These are phyloP conservation scores for Cryptosporidium meleagridis DNA, from an alignment of 169 alveolate genomes.

Conservation along the genomic window DNA sequence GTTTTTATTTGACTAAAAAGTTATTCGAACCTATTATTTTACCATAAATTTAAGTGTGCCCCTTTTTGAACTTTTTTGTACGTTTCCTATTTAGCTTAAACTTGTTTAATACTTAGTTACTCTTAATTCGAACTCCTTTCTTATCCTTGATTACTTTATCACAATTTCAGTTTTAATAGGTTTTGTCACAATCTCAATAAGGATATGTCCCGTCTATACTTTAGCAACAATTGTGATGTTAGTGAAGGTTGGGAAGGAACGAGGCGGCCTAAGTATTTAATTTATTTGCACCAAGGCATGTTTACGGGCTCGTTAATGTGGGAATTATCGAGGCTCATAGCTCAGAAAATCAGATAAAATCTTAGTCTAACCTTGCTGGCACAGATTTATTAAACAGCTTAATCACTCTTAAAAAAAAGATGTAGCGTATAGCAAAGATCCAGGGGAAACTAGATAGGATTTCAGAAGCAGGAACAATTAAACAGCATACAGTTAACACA, in stretches of 20 bases:
- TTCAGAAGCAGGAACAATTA: no score
- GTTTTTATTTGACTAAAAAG: background rate
- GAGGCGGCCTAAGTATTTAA: background rate
- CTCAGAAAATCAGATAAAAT: no score
- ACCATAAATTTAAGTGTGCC: background rate
- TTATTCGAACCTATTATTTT: background rate
- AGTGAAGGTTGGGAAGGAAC: background rate
- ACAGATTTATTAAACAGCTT: no score
- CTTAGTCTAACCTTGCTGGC: background rate
- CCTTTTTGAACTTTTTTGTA: background rate
- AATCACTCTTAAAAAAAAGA: background rate
- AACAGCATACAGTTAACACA: background rate
- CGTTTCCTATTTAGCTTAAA: background rate
- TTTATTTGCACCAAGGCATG: background rate
- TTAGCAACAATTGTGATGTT: background rate
- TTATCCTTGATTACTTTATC: slow-evolving; percentile 1
- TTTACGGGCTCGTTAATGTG: background rate
- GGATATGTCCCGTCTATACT: slow-evolving; percentile 2
- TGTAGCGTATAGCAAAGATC: background rate
- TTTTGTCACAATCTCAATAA: background rate
- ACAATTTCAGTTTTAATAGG: background rate
- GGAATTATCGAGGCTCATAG: background rate
- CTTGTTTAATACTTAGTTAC: background rate
- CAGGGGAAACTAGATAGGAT: no score
- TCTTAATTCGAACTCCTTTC: background rate